Evolutionary conservation across 73 alveolate species (phyloP).

Genomic region (Paramecium biaurelia): DNA sequence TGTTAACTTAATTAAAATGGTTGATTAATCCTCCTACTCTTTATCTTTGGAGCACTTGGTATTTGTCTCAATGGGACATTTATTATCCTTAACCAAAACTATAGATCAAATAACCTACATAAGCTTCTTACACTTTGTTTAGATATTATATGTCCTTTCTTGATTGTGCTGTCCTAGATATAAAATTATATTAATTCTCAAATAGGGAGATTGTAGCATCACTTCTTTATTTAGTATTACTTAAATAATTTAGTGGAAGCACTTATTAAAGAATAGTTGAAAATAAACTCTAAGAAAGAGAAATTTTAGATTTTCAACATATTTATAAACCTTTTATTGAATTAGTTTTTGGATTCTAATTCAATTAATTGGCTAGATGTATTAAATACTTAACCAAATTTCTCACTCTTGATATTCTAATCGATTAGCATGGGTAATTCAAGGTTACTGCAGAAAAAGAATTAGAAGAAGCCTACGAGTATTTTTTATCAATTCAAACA

Average conservation of each 20-base stretch:
- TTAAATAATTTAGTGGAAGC: neutral
- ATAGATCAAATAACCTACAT: constrained; percentile 50
- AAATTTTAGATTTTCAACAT: constrained; percentile 3
- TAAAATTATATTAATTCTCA: neutral
- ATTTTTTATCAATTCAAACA: constrained; percentile 63
- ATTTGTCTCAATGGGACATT: constrained; percentile 61
- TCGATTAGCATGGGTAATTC: constrained; percentile 3
- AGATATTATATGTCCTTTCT: constrained; percentile 53
- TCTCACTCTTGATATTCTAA: neutral
- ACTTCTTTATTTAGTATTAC: constrained; percentile 9
- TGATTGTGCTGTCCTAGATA: constrained; percentile 56
- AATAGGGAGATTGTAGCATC: constrained; percentile 35
- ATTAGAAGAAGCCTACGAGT: constrained; percentile 64
- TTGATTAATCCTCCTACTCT: constrained; percentile 59
- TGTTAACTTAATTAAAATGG: constrained; percentile 33
- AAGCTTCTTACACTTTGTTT: constrained; percentile 48
- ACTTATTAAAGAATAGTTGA: constrained; percentile 17
- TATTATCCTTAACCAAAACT: constrained; percentile 15
- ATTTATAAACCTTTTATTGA: constrained; percentile 56
- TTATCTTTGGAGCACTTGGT: constrained; percentile 65
- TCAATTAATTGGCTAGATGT: neutral
- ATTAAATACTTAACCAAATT: constrained; percentile 26
- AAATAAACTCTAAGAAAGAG: constrained; percentile 33
- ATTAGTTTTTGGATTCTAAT: constrained; percentile 50
- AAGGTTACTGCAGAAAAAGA: constrained; percentile 28